Evolutionary conservation across 2,329 filamentous ascomycete species (phyloP).

Genomic region (Ophiostoma triangulosporum): DNA sequence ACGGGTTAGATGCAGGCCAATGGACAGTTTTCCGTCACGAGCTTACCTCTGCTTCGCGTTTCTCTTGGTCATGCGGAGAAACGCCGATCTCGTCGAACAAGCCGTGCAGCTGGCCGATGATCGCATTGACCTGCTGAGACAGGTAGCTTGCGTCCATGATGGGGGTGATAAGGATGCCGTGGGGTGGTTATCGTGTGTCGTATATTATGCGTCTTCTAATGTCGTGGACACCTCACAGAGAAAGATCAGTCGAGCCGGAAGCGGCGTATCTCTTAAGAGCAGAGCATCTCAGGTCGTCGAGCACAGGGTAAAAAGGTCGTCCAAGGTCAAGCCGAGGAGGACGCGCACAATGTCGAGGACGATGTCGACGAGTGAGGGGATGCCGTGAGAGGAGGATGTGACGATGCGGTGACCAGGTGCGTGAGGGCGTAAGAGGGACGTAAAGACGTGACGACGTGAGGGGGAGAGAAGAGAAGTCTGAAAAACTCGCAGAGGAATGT

Average conservation of each 20-base stretch:
- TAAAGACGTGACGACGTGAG: neutral
- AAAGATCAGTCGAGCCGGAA: conserved; percentile 7
- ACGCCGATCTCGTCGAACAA: conserved; percentile 97
- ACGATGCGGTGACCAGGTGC: neutral
- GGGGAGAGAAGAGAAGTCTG: neutral
- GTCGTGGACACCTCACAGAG: neutral
- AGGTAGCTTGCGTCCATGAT: conserved; percentile 83
- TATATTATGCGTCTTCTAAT: neutral
- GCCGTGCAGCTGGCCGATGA: conserved; percentile 83
- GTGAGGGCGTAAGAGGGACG: neutral
- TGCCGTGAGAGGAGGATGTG: neutral
- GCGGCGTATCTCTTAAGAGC: conserved; percentile 9
- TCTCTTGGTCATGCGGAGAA: conserved; percentile 81
- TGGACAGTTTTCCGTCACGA: too few species aligned
- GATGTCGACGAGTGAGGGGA: neutral
- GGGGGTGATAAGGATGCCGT: neutral
- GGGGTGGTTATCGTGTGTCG: neutral
- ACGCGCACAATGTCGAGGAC: neutral
- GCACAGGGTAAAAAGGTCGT: neutral
- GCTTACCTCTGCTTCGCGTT: conserved; percentile 74
- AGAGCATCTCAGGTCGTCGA: conserved; percentile 11
- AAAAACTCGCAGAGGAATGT: neutral
- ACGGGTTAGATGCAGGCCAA: too few species aligned
- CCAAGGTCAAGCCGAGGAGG: too few species aligned
- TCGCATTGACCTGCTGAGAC: conserved; percentile 87